Conservation (phyloP, 1,139 yeast species). For the Diutina neorugosa region DNA sequence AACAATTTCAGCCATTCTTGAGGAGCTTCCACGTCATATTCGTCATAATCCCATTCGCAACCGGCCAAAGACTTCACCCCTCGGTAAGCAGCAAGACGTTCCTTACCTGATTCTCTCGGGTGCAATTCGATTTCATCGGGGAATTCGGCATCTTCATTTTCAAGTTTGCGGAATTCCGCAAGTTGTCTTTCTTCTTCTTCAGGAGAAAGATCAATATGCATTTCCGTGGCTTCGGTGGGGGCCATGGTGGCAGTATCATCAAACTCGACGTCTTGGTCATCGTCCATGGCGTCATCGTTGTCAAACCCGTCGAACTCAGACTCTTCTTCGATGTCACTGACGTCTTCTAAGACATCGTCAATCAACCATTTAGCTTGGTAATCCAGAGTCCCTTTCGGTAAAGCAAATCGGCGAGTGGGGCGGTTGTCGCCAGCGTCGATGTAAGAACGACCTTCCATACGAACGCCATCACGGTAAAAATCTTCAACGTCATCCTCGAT, state of each 20-base stretch:
- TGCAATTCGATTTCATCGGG: slow-evolving; percentile 89
- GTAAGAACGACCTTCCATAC: slow-evolving; percentile 62
- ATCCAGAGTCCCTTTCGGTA: slow-evolving; percentile 86
- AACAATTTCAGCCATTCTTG: slow-evolving; percentile 65
- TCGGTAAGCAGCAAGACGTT: slow-evolving; percentile 64
- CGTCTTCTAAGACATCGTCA: slow-evolving; percentile 37
- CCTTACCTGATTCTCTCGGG: slow-evolving; percentile 66
- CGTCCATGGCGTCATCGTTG: slow-evolving; percentile 19
- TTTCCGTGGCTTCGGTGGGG: slow-evolving; percentile 43
- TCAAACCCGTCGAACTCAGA: not conserved
- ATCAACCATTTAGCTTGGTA: slow-evolving; percentile 91
- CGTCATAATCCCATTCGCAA: slow-evolving; percentile 83
- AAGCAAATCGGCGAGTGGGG: slow-evolving; percentile 19
- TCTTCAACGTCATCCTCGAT: slow-evolving; percentile 15
- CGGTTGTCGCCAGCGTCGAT: slow-evolving; percentile 28
- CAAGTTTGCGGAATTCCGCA: slow-evolving; percentile 52
- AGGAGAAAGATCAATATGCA: slow-evolving; percentile 61
- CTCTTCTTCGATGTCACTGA: slow-evolving; percentile 33
- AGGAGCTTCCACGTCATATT: slow-evolving; percentile 66
- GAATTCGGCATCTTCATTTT: slow-evolving; percentile 78
- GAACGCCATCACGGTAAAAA: slow-evolving; percentile 43
- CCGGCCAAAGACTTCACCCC: slow-evolving; percentile 76
- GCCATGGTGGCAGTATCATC: slow-evolving; percentile 19
- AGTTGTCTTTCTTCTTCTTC: slow-evolving; percentile 81
- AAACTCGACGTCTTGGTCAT: slow-evolving; percentile 11